Conservation (phyloP, 2,329 filamentous ascomycete genomes). For the Fusarium domesticum region DNA sequence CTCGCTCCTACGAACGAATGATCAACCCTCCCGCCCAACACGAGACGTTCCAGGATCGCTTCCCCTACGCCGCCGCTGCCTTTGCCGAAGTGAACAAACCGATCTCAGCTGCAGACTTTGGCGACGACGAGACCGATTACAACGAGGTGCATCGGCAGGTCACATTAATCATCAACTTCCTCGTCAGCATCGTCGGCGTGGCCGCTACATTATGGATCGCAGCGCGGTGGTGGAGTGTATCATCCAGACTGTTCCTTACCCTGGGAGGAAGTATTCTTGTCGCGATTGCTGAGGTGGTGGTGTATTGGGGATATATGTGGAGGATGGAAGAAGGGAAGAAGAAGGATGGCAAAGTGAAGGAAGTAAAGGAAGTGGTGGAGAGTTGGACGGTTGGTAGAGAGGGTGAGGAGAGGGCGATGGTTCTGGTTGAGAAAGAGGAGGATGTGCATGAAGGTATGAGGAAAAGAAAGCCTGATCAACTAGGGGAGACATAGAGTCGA, state of each 20-base stretch:
- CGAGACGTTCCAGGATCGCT: conserved; percentile 60
- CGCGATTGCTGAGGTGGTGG: conserved; percentile 71
- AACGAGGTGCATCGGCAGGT: conserved; percentile 77
- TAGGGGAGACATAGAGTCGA: conserved; percentile 6
- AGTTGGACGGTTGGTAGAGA: conserved; percentile 63
- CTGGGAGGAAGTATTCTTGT: conserved; percentile 68
- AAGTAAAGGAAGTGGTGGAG: conserved; percentile 66
- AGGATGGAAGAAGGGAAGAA: conserved; percentile 66
- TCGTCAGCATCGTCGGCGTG: conserved; percentile 80
- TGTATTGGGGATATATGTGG: conserved; percentile 73
- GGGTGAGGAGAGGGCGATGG: conserved; percentile 25
- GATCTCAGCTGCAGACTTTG: conserved; percentile 43
- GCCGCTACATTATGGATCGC: conserved; percentile 75
- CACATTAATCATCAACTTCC: conserved; percentile 82
- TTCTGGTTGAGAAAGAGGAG: conserved; percentile 25
- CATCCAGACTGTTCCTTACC: conserved; percentile 66
- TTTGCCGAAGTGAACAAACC: conserved; percentile 55
- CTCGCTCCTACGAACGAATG: conserved; percentile 78
- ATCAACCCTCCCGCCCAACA: conserved; percentile 54
- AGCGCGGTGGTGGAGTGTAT: conserved; percentile 71
- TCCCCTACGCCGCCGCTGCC: conserved; percentile 52
- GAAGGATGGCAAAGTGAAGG: conserved; percentile 57
- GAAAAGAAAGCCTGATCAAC: conserved; percentile 23
- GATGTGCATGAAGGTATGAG: conserved; percentile 22
- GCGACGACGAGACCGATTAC: conserved; percentile 64